Evolutionary conservation across 495 filamentous ascomycete genomes (phyloP), one percentile per base, ranked within the genome.

Genomic region (Hamigera avellanea): DNA sequence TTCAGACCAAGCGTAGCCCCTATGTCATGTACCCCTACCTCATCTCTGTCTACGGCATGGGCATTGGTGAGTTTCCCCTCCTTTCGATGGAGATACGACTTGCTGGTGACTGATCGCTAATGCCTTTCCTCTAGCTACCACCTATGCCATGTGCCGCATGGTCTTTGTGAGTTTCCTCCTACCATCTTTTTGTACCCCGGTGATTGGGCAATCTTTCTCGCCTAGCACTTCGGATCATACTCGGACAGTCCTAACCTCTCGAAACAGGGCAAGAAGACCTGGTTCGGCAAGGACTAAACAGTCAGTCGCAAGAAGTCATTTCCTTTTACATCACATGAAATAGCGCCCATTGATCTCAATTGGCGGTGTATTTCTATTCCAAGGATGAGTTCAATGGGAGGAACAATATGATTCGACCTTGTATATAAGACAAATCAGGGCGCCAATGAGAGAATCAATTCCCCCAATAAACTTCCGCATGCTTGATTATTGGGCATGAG

Each of bases 231-330:
- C n/a, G n/a, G n/a, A n/a, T n/a, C n/a, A n/a, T n/a, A n/a, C 16
- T 35, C 9, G 4, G 30, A 30, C 36, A 17, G 26, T 33, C 36
- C 55, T 64, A 41, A 62, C 32, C n/a, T 32, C 32, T 6, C 36
- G 10, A n/a, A 46, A 49, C 38, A 78, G 62, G 86, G 87, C 54
- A 76, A 95, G 67, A 95, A 88, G 78, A 91, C 83, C 36, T 91
- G 80, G 76, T 88, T 81, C 56, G 67, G 72, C 53, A 76, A 80
- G 64, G 62, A 69, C 40, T 85, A 76, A 58, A 64, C 37, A 33
- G 17, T 35, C 19, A 37, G 9, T 19, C 34, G 32, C 19, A 36
- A 14, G 32, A 18, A 39, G 30, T 37, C 36, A 21, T 30, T 26
- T 37, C 33, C 19, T 32, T 26, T 50, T 36, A 18, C 31, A 45